phyloP scores from a whole-genome alignment of 176 grass and related monocot genomes.

The Triticum aestivum region IWGSC_CS_RefSeq_v2.1 NC_057798.1:580106775-580107274 shows the following conservation, averaged over 20 bases:
- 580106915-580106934: too few species aligned
- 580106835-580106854: background rate
- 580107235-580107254: background rate
- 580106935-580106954: constrained; percentile 6
- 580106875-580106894: constrained; percentile 25
- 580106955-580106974: background rate
- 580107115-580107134: constrained; percentile 22
- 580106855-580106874: background rate
- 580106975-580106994: background rate
- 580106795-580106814: background rate
- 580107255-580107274: background rate
- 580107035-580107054: background rate
- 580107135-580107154: background rate
- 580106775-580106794: background rate
- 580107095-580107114: background rate
- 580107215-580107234: background rate
- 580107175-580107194: background rate
- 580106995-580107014: background rate
- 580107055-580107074: background rate
- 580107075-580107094: background rate
- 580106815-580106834: constrained; percentile 15
- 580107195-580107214: background rate
- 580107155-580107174: background rate
- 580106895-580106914: constrained; percentile 15
- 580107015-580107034: background rate